Evolutionary conservation across 2,329 filamentous ascomycete species (phyloP).

Genomic region (Rhynchosporium secalis): DNA sequence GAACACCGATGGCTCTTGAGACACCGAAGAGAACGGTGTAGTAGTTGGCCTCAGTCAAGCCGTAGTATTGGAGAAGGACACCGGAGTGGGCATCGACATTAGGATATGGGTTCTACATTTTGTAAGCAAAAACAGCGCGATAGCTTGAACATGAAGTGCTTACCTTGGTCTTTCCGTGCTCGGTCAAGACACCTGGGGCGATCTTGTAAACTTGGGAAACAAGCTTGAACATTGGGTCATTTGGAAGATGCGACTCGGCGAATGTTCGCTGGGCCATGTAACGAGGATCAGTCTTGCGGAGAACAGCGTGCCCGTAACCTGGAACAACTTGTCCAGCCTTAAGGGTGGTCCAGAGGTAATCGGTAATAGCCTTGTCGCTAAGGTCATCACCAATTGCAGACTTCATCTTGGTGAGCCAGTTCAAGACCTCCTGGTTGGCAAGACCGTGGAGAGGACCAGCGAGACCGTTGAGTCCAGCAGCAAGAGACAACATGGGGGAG

Average conservation of each 20-base stretch:
- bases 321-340: slow-evolving; percentile 95
- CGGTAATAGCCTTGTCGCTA: slow-evolving; percentile 92
- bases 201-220: slow-evolving; percentile 99
- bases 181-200: slow-evolving; percentile 91
- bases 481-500: slow-evolving; percentile 95
- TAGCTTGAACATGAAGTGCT: slow-evolving; percentile 7
- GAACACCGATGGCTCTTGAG: slow-evolving; percentile 94
- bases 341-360: slow-evolving; percentile 98
- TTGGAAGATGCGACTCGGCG: slow-evolving; percentile 80
- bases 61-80: slow-evolving; percentile 99
- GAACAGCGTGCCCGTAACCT: slow-evolving; percentile 97
- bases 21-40: slow-evolving; percentile 99
- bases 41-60: slow-evolving; percentile 97
- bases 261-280: slow-evolving; percentile 99
- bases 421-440: slow-evolving; percentile 98
- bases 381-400: slow-evolving; percentile 88
- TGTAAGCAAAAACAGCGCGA: background rate
- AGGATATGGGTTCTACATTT: slow-evolving; percentile 9
- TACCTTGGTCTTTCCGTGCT: slow-evolving; percentile 99
- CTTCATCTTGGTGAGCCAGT: slow-evolving; percentile 99
- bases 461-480: slow-evolving; percentile 96
- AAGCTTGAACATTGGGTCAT: slow-evolving; percentile 99
- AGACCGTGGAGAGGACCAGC: slow-evolving; percentile 98
- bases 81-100: slow-evolving; percentile 97
- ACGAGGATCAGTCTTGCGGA: slow-evolving; percentile 99